A percentile compares a stretch with the other conserved stretches of the same genome.
phyloP scores from a whole-genome alignment of 139 green algal genomes.

The Chlamydomonas schloesseri region DNA sequence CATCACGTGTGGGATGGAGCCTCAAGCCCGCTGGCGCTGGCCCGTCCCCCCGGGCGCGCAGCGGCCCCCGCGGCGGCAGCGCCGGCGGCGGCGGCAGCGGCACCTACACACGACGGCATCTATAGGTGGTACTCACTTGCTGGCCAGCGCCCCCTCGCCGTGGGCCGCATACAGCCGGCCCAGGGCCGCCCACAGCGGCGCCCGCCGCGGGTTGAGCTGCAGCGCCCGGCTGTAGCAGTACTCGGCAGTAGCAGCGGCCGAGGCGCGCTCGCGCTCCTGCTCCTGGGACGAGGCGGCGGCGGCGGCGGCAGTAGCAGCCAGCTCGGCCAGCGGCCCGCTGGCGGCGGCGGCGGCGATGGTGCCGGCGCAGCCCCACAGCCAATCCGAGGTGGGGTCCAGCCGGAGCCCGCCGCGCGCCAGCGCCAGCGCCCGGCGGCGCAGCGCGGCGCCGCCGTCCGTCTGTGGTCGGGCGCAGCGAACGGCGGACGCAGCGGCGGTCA shows the following conservation, averaged over 20 bases:
- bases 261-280: not conserved
- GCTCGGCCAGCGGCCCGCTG: not conserved
- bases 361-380: conserved; percentile 74
- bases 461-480: not conserved
- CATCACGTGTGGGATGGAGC: too few relatives aligned
- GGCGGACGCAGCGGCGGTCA: too few relatives aligned
- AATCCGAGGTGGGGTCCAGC: conserved; percentile 53
- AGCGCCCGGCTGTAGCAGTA: conserved; percentile 74
- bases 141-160: conserved; percentile 37
- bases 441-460: not conserved
- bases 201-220: conserved; percentile 77
- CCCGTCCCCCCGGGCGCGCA: too few relatives aligned
- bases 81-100: not conserved
- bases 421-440: conserved; percentile 7
- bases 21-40: too few relatives aligned
- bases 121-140: conserved; percentile 11
- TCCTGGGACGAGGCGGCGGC: not conserved
- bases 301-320: too few relatives aligned
- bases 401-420: conserved; percentile 63
- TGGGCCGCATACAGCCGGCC: conserved; percentile 73
- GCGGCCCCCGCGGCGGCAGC: too few relatives aligned
- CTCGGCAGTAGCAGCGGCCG: conserved; percentile 58
- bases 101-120: not conserved
- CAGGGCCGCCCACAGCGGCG: conserved; percentile 76
- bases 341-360: conserved; percentile 33